Evolutionary conservation across 805 yeast genomes (phyloP), one percentile per base, ranked within the genome.

Genomic region (Myxozyma monticola): DNA sequence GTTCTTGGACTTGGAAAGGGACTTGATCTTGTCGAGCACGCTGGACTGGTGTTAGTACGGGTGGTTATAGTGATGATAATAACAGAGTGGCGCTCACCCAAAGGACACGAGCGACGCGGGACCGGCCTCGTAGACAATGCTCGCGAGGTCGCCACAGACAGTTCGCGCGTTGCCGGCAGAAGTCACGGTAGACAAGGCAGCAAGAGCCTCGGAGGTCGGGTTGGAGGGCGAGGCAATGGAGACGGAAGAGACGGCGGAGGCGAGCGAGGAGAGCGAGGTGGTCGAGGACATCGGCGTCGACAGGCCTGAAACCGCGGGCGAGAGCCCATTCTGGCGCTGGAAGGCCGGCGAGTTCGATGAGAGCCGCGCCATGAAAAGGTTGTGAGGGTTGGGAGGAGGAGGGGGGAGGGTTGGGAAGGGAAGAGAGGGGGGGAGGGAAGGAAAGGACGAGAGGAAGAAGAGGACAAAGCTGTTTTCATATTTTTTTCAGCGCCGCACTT

Each of bases 1-100:
- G 65, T 81, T 85, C 66, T 89, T 91, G 37, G 86, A 77, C 66
- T 86, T 88, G 42, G 80, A 65, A 48, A 91, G 73, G 35, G 89
- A 77, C 51, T 80, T 74, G 47, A 87, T 57, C 35, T 85, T 77
- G 17, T 83, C 88, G 12, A 68, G 63, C 17, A 93, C 56, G 42
- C 81, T 49, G 37, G 33, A 37, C 33, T 3, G 4, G 12, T 20
- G 37, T 39, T 40, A 39, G 45, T 14, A 33, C 7, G 15, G 17
- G 33, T 15, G 25, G 15, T n/a, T n/a, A 28, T 42, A 42, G 36
- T 24, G 15, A 7, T 21, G 33, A 6, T n/a, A 37, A 22, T 2
- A 18, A 34, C 24, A 17, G 8, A 18, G 22, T 5, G 29, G 8
- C n/a, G 33, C 54, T 0, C 29, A 49, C 51, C 54, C 57, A 31